A percentile compares a stretch with the other conserved stretches of the same genome.
phyloP scores from a whole-genome alignment of 2,329 filamentous ascomycete species.

The Sporothrix inflata region DNA sequence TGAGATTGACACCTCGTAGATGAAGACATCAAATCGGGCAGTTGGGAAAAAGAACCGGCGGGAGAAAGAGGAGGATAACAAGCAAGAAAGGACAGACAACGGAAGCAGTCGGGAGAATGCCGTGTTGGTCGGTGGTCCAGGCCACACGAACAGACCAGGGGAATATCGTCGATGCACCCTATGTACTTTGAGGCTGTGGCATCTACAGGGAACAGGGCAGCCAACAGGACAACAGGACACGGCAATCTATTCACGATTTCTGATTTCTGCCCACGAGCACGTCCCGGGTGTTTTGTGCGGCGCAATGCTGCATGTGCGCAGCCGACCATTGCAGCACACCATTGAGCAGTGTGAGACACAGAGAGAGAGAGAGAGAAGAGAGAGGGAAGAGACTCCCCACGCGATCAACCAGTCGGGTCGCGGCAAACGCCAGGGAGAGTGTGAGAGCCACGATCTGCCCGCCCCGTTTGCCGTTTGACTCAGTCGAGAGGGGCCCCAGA shows the following conservation, averaged over 20 bases:
- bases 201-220: background rate
- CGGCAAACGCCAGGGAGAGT: background rate
- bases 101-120: background rate
- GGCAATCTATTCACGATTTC: background rate
- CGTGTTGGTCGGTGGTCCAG: background rate
- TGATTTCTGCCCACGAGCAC: background rate
- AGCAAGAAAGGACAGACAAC: background rate
- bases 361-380: too few relatives aligned
- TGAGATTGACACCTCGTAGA: too few relatives aligned
- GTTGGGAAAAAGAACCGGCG: background rate
- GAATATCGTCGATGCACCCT: slow-evolving; percentile 15
- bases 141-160: background rate
- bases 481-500: background rate
- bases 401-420: slow-evolving; percentile 11
- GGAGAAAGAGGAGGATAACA: background rate
- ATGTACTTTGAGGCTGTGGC: slow-evolving; percentile 10
- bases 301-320: background rate
- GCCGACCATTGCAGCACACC: background rate
- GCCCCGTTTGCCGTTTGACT: slow-evolving; percentile 5
- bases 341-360: too few relatives aligned
- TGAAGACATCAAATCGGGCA: background rate
- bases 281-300: background rate
- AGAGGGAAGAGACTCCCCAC: too few relatives aligned
- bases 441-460: slow-evolving; percentile 7
- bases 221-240: slow-evolving; percentile 2